A percentile compares a stretch with the other conserved stretches of the same genome.
Conservation (phyloP, 2,329 filamentous ascomycete genomes). For the Fusarium robinianum region DNA sequence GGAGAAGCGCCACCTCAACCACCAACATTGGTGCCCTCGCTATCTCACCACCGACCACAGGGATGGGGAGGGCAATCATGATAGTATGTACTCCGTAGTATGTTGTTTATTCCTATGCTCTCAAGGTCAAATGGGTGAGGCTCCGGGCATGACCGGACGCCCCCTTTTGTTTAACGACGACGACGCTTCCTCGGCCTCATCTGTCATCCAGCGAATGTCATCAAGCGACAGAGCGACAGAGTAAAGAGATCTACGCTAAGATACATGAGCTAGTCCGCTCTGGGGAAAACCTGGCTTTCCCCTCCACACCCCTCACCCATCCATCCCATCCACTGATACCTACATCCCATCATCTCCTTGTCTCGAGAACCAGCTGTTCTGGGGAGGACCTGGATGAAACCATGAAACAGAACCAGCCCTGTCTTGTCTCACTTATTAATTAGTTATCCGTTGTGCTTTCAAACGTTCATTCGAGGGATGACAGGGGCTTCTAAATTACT, state of each 20-base stretch:
- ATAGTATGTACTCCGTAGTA: too few species aligned
- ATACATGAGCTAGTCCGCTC: conserved; percentile 13
- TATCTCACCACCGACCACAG: too few species aligned
- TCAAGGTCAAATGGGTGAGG: too few species aligned
- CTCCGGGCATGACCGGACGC: too few species aligned
- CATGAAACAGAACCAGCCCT: conserved; percentile 18
- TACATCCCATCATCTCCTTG: neutral
- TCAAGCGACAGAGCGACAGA: too few species aligned
- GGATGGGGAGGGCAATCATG: too few species aligned
- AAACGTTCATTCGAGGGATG: conserved; percentile 3
- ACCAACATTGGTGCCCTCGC: conserved; percentile 2
- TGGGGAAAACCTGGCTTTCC: conserved; percentile 20
- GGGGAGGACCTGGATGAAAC: conserved; percentile 13
- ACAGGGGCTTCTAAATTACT: too few species aligned
- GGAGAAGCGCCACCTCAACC: neutral
- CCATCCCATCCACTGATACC: too few species aligned
- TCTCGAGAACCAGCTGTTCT: conserved; percentile 7
- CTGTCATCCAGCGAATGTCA: conserved; percentile 20
- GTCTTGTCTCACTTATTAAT: too few species aligned
- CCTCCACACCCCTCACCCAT: conserved; percentile 2
- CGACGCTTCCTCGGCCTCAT: conserved; percentile 13
- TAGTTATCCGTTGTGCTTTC: conserved; percentile 1
- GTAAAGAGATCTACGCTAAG: conserved; percentile 24
- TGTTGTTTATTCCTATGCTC: too few species aligned
- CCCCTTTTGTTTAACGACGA: too few species aligned